These are phyloP conservation scores for Haplosporangium sp. DNA, from an alignment of 371 early-diverging fungal genomes.

Conservation along the genomic window DNA sequence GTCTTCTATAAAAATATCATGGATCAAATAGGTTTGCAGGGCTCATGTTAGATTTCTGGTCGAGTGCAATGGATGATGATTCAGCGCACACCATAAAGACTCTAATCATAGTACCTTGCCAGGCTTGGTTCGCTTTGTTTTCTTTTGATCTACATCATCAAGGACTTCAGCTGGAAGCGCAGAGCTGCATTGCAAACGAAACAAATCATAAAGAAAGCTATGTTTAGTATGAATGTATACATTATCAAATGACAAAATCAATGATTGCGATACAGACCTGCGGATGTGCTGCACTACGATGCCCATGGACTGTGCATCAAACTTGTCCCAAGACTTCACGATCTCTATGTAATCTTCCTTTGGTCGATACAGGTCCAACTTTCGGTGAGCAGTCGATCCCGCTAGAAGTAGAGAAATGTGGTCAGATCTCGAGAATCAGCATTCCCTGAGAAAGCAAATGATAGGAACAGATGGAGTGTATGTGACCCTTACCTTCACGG, in stretches of 20 bases:
- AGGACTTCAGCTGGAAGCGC: constrained; percentile 59
- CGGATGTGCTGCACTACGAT: constrained; percentile 78
- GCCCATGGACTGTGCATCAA: constrained; percentile 75
- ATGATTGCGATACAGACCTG: constrained; percentile 59
- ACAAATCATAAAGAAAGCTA: background rate
- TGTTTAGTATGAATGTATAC: too few species aligned
- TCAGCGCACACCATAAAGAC: too few species aligned
- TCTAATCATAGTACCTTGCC: constrained; percentile 34
- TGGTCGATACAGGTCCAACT: constrained; percentile 82
- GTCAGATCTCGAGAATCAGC: background rate
- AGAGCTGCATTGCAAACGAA: constrained; percentile 35
- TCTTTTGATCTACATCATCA: constrained; percentile 57
- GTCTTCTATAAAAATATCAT: constrained; percentile 13
- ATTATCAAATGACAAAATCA: background rate
- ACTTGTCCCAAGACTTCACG: constrained; percentile 85
- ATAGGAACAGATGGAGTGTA: background rate
- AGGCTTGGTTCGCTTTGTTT: constrained; percentile 55
- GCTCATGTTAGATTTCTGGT: too few species aligned
- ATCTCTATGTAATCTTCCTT: constrained; percentile 83
- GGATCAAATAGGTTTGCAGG: background rate
- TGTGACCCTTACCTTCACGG: constrained; percentile 58
- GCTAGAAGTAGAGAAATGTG: constrained; percentile 25
- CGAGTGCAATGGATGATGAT: too few species aligned
- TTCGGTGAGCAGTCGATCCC: constrained; percentile 60
- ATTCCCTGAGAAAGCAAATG: background rate